These are phyloP conservation scores for Paraglomus occultum DNA, from an alignment of 192 early-diverging fungal species.

Conservation along the genomic window DNA sequence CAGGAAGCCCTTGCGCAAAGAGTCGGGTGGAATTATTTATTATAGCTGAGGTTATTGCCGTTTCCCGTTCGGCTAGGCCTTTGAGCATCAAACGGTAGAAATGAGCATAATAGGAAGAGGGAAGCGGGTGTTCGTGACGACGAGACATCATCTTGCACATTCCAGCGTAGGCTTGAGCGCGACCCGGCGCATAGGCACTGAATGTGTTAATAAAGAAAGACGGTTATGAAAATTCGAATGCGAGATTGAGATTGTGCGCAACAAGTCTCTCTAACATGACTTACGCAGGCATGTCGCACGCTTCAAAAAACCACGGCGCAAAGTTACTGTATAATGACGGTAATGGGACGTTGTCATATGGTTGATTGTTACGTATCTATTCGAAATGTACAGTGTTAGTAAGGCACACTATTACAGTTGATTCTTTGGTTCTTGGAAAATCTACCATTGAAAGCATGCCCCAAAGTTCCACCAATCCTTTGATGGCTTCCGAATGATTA, in stretches of 20 bases:
- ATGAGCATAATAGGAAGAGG: conserved; percentile 55
- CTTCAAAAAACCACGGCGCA: conserved; percentile 76
- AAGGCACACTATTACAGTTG: background rate
- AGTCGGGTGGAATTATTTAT: conserved; percentile 64
- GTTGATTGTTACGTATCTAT: conserved; percentile 55
- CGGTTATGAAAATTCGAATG: background rate
- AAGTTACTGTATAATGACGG: conserved; percentile 71
- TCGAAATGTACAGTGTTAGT: background rate
- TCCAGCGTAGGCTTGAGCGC: conserved; percentile 62
- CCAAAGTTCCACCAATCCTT: conserved; percentile 64
- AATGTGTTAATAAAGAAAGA: conserved; percentile 27
- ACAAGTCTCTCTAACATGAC: background rate
- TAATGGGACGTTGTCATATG: conserved; percentile 51
- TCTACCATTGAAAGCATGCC: conserved; percentile 57
- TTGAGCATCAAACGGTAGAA: conserved; percentile 58
- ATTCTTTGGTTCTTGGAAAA: no score
- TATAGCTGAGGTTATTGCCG: conserved; percentile 60
- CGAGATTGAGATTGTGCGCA: background rate
- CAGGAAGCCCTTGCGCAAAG: conserved; percentile 67
- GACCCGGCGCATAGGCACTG: conserved; percentile 63
- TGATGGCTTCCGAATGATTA: conserved; percentile 63
- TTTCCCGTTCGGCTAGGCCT: conserved; percentile 59
- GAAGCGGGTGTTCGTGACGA: conserved; percentile 63
- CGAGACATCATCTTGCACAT: conserved; percentile 78
- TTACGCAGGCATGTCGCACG: conserved; percentile 59